These are phyloP conservation scores for Hibiscus syriacus DNA, from an alignment of 345 rosid species.

Conservation along the genomic window DNA sequence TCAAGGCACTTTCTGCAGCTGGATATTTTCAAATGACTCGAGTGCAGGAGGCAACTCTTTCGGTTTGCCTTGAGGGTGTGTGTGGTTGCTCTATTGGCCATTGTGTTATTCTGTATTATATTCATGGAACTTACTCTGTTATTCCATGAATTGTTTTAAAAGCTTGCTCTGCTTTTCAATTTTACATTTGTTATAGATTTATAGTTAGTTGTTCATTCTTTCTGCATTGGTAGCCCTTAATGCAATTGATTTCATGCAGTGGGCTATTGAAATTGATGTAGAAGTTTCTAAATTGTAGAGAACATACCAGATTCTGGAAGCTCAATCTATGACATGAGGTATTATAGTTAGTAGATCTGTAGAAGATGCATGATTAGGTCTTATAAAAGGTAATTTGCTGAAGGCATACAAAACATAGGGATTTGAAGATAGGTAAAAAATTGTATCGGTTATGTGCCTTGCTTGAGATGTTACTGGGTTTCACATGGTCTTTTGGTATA, in stretches of 20 bases:
- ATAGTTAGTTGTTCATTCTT: background rate
- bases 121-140: background rate
- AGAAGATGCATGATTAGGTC: background rate
- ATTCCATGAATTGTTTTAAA: background rate
- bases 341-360: background rate
- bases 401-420: background rate
- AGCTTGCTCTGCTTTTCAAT: background rate
- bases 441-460: too few relatives aligned
- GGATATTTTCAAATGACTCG: conserved; percentile 80
- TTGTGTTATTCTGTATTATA: background rate
- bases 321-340: background rate
- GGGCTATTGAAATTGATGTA: background rate
- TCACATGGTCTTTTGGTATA: background rate
- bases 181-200: background rate
- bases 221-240: background rate
- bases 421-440: background rate
- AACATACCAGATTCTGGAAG: background rate
- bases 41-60: conserved; percentile 79
- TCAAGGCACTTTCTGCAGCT: conserved; percentile 66
- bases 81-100: conserved; percentile 2
- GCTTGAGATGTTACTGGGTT: background rate
- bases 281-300: background rate
- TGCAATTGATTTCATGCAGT: background rate
- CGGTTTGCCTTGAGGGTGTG: conserved; percentile 74
- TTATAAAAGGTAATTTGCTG: background rate